phyloP scores from a whole-genome alignment of 2,329 filamentous ascomycete genomes.

The Sclerotinia spermophila region DNA sequence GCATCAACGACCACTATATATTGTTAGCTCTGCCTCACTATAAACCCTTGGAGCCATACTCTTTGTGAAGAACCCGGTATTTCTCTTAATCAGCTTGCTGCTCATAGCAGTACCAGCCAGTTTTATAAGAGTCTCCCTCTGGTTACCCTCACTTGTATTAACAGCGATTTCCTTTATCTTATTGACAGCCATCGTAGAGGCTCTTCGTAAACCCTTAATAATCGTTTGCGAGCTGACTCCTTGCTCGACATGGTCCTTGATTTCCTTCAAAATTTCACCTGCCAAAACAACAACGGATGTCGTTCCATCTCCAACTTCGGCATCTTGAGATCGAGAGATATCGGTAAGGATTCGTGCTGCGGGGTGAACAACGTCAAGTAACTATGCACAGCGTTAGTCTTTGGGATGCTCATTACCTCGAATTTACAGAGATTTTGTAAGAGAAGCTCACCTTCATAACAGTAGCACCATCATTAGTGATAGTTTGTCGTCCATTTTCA shows the following conservation, averaged over 20 bases:
- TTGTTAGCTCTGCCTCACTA: slow-evolving; percentile 32
- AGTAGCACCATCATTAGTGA: slow-evolving; percentile 98
- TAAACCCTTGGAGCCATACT: slow-evolving; percentile 52
- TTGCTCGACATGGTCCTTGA: slow-evolving; percentile 93
- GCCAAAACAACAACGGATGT: slow-evolving; percentile 96
- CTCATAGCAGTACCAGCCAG: slow-evolving; percentile 97
- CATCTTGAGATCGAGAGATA: slow-evolving; percentile 97
- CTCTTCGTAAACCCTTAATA: slow-evolving; percentile 89
- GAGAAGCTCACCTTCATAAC: slow-evolving; percentile 80
- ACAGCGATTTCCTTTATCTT: slow-evolving; percentile 98
- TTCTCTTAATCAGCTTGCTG: slow-evolving; percentile 98
- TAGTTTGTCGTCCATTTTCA: slow-evolving; percentile 91
- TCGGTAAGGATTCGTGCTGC: slow-evolving; percentile 96
- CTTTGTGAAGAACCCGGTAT: slow-evolving; percentile 95
- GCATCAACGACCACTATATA: slow-evolving; percentile 89
- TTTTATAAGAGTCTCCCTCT: slow-evolving; percentile 82
- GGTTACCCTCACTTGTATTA: slow-evolving; percentile 75
- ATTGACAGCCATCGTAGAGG: slow-evolving; percentile 88
- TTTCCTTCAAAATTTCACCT: slow-evolving; percentile 96
- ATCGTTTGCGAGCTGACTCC: slow-evolving; percentile 97
- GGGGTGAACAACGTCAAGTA: slow-evolving; percentile 97
- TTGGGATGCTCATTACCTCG: slow-evolving; percentile 9
- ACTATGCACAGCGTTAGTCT: slow-evolving; percentile 47
- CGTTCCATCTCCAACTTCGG: slow-evolving; percentile 96
- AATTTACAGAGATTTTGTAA: neutral